These are phyloP conservation scores for Mycena sp. DNA, from an alignment of 1,284 basidiomycete genomes.

Conservation along the genomic window DNA sequence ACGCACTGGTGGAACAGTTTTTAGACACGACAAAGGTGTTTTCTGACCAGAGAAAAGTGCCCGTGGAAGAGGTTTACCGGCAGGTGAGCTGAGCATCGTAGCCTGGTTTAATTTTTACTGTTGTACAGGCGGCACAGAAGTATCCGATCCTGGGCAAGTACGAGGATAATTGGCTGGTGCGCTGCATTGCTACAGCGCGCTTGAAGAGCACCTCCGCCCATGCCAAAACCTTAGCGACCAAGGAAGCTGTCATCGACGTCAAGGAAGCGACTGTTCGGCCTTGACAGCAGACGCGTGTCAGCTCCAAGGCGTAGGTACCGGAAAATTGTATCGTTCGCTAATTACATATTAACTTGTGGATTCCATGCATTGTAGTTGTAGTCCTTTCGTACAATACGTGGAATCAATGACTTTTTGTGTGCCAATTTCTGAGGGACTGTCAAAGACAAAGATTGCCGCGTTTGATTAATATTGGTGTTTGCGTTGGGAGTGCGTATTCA, in stretches of 20 bases:
- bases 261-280: background rate
- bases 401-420: too few species aligned
- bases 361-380: background rate
- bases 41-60: background rate
- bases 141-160: constrained; percentile 14
- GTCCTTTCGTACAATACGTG: too few species aligned
- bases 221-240: too few species aligned
- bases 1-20: background rate
- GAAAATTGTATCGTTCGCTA: background rate
- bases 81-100: background rate
- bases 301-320: background rate
- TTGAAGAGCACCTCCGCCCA: constrained; percentile 14
- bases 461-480: too few species aligned
- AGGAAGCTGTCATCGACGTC: background rate
- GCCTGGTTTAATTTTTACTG: background rate
- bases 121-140: constrained; percentile 14
- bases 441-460: too few species aligned
- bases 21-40: constrained; percentile 14
- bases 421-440: too few species aligned
- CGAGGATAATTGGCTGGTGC: constrained; percentile 12
- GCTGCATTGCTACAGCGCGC: constrained; percentile 10
- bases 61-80: constrained; percentile 1
- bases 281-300: background rate
- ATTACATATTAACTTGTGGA: background rate
- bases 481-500: too few species aligned